Evolutionary conservation across 148 eudicot genomes (phyloP), one percentile per base, ranked within the genome.

Genomic region (Cornus florida): DNA sequence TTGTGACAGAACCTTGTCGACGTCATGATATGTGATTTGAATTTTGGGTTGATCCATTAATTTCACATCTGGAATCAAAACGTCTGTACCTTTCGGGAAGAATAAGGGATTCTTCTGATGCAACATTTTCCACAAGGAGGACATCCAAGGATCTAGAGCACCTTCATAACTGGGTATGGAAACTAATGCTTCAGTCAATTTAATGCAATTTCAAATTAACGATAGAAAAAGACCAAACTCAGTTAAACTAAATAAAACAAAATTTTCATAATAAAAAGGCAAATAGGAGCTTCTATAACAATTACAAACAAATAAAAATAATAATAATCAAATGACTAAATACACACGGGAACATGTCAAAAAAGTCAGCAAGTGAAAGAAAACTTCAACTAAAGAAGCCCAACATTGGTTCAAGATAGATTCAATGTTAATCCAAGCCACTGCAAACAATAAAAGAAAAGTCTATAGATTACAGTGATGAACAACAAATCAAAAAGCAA

Each of bases 71-170:
- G 88, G 75, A 70, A 32, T 71, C 70, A 84, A 32, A 84, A 88
- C 72, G 82, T 90, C 87, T 35, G 85, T 83, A 72, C 93, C 98
- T 22, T 88, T 84, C 66, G 98, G 97, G 62, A 95, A 88, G 71
- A 93, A 79, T 31, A 75, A 75, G 16, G 88, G 89, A 76, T 90
- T 78, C 81, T 83, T 86, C 79, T 85, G 80, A 80, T 93, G 82
- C 79, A 93, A 80, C 23, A 75, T 73, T 75, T 78, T 89, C 97
- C 97, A 95, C 80, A 95, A 82, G 71, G 90, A 84, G 72, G 91
- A 89, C 93, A 93, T 87, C 98, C 98, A 95, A n/a, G 97, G 97
- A 89, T 95, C 98, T 71, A 95, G 86, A 78, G 97, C 90, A 80
- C 96, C 98, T 88, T 95, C 98, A 83, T 93, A 93, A 84, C 98